These are phyloP conservation scores for Cryptosporidium canis DNA, from an alignment of 169 alveolate genomes.

Conservation along the genomic window DNA sequence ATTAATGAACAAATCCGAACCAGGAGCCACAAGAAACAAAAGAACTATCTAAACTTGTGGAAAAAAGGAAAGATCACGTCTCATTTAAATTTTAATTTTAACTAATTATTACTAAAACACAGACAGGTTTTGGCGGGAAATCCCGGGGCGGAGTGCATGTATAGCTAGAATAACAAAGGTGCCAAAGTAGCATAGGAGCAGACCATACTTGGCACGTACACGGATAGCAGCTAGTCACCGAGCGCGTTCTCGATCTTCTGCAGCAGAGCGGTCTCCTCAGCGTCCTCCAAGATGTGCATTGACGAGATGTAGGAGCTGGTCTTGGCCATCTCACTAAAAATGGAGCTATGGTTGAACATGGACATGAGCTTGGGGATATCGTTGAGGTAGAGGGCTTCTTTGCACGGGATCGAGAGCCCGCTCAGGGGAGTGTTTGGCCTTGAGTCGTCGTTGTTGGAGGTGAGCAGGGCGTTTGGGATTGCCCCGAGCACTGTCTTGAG, in stretches of 20 bases:
- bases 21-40: not conserved
- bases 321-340: not conserved
- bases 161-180: not conserved
- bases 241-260: not conserved
- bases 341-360: not conserved
- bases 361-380: conserved; percentile 23
- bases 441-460: not conserved
- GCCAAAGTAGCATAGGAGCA: not conserved
- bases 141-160: not conserved
- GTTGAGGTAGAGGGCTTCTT: conserved; percentile 25
- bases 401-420: conserved; percentile 33
- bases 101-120: not conserved
- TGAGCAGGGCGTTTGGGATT: conserved; percentile 2
- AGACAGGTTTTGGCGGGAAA: conserved; percentile 2
- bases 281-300: not conserved
- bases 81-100: not conserved
- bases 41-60: not conserved
- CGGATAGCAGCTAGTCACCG: not conserved
- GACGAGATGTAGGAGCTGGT: not conserved
- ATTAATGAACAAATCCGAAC: too few relatives aligned
- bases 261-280: not conserved
- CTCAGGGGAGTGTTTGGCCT: not conserved
- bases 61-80: not conserved
- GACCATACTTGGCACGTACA: not conserved
- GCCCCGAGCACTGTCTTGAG: not conserved